A percentile compares a stretch with the other conserved stretches of the same genome.
Conservation (phyloP, 352 stramenopile species). For the Phytophthora pseudosyringae region DNA sequence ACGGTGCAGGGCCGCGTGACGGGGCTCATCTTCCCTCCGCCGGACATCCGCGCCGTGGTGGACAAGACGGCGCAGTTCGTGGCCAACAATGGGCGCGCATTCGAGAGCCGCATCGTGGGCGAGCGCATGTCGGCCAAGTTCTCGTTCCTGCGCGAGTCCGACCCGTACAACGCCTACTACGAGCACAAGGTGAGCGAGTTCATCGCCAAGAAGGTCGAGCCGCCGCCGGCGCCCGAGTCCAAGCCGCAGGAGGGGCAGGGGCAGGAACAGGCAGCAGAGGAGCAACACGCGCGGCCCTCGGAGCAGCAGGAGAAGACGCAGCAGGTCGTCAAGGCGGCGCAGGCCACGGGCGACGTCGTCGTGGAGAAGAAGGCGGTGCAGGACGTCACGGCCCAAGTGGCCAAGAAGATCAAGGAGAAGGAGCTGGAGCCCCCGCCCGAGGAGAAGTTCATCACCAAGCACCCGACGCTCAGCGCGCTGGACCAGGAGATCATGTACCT, state of each 20-base stretch:
- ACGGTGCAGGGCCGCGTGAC: conserved; percentile 82
- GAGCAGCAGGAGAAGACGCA: conserved; percentile 33
- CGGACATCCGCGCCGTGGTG: conserved; percentile 97
- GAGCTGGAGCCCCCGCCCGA: conserved; percentile 65
- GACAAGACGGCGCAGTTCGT: conserved; percentile 99
- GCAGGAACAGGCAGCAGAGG: conserved; percentile 13
- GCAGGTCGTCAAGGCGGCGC: conserved; percentile 32
- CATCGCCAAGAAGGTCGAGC: conserved; percentile 53
- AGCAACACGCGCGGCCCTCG: conserved; percentile 13
- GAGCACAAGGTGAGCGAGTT: conserved; percentile 95
- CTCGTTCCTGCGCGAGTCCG: conserved; percentile 94
- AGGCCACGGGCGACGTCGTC: conserved; percentile 55
- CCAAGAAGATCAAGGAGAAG: conserved; percentile 94
- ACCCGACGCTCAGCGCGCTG: conserved; percentile 89
- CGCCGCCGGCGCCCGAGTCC: conserved; percentile 5
- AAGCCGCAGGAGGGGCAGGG: conserved; percentile 45
- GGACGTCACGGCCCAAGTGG: conserved; percentile 79
- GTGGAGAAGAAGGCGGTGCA: conserved; percentile 89
- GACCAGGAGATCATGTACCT: conserved; percentile 99
- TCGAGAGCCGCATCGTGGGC: conserved; percentile 97
- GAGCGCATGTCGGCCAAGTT: conserved; percentile 98
- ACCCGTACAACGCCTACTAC: conserved; percentile 99
- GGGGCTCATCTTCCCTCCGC: conserved; percentile 97
- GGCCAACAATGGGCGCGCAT: conserved; percentile 96
- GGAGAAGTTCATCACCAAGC: conserved; percentile 88